Evolutionary conservation across 2,329 filamentous ascomycete genomes (phyloP), one percentile per base, ranked within the genome.

Genomic region (Paramyrothecium sp.): DNA sequence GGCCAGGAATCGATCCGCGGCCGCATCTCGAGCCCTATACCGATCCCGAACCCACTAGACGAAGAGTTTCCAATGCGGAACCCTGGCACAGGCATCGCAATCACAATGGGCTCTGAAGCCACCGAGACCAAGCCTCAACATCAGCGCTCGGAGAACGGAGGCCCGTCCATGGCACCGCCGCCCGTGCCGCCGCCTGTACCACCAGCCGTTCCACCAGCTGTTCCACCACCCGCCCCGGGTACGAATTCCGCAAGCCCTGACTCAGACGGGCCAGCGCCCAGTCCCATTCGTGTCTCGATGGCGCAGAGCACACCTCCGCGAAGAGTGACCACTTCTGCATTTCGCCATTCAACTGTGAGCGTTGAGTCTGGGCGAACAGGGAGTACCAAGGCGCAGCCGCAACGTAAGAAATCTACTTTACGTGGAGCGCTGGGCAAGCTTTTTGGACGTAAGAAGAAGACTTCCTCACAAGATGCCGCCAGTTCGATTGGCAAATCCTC

Each of bases 11-110:
- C 80, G 34, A 81, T 87, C 59, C 81, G 85, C 44, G 84, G 84
- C 59, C 82, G 80, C 62, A 87, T 88, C 60, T 87, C 84, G 30
- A 79, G 77, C 7, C 86, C 86, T 16, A 87, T 88, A 51, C 84
- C 84, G 2, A 81, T 88, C 21, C 69, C 74, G 19, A 73, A 70
- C 56, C 66, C 74, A 8, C 61, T 75, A 46, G 81, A 83, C 57
- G 81, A 85, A 59, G 83, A 85, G 57, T 82, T 85, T 62, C 78
- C 81, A 12, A 80, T 82, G 51, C 73, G 78, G 53, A 76, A 75
- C 30, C 76, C 77, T 12, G 72, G 73, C 13, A 63, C 69, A 21
- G 71, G 67, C 26, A 71, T 75, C 44, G 72, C 71, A 11, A 69
- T 67, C 10, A 67, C 72, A n/a, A 56, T 69, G 19, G 69, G 66